These are phyloP conservation scores for Huiozyma sinensis DNA, from an alignment of 805 yeast species.

Conservation along the genomic window DNA sequence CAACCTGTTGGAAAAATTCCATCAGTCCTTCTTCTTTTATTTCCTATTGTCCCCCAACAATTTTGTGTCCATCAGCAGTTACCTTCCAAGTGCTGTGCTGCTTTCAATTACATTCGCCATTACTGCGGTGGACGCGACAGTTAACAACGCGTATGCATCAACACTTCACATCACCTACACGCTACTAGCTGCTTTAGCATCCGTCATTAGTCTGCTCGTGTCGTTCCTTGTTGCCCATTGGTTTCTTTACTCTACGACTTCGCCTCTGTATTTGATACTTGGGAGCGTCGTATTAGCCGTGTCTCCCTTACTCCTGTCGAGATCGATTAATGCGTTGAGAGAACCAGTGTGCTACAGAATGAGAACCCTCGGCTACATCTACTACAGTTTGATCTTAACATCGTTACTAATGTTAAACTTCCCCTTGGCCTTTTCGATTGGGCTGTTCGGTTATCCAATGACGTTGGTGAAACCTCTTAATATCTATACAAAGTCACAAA, in stretches of 20 bases:
- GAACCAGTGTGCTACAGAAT: slow-evolving; percentile 24
- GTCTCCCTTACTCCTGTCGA: slow-evolving; percentile 11
- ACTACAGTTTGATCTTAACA: slow-evolving; percentile 57
- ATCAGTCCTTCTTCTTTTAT: slow-evolving; percentile 92
- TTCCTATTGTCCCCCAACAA: slow-evolving; percentile 62
- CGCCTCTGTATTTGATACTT: slow-evolving; percentile 6
- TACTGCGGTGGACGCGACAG: slow-evolving; percentile 48
- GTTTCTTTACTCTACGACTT: slow-evolving; percentile 9
- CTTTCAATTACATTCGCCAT: slow-evolving; percentile 59
- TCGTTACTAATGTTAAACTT: slow-evolving; percentile 76
- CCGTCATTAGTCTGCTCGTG: slow-evolving; percentile 26
- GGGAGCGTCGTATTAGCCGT: slow-evolving; percentile 11
- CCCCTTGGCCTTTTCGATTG: slow-evolving; percentile 63
- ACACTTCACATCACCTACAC: slow-evolving; percentile 11
- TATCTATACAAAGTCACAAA: slow-evolving; percentile 2
- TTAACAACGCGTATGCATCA: slow-evolving; percentile 28
- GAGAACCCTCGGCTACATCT: slow-evolving; percentile 41
- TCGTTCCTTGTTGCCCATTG: slow-evolving; percentile 17
- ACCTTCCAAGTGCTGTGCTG: slow-evolving; percentile 74
- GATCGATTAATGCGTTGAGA: slow-evolving; percentile 5
- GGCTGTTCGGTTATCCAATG: slow-evolving; percentile 65
- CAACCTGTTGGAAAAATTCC: slow-evolving; percentile 88
- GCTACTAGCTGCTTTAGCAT: slow-evolving; percentile 11
- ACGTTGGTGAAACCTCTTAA: slow-evolving; percentile 36
- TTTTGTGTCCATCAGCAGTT: slow-evolving; percentile 90